phyloP scores from a whole-genome alignment of 768 basidiomycete species.

The Lyophyllum decastes region DNA sequence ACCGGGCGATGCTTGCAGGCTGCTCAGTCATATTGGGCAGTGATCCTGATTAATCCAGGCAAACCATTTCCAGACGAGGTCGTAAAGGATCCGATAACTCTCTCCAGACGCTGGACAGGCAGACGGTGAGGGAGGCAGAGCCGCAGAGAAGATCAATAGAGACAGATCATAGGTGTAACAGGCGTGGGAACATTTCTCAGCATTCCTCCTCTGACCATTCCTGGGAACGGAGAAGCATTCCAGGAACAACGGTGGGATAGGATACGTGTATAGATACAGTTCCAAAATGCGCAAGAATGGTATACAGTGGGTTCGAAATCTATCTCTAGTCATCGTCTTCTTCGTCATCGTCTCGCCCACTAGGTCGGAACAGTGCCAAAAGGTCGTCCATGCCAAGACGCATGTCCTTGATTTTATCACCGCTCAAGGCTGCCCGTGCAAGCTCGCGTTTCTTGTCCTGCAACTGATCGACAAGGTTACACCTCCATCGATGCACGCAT shows the following conservation, averaged over 20 bases:
- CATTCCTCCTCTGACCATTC: neutral
- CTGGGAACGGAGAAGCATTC: neutral
- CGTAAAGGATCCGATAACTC: constrained; percentile 2
- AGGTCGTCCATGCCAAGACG: constrained; percentile 86
- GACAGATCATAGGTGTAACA: constrained; percentile 13
- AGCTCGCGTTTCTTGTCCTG: constrained; percentile 91
- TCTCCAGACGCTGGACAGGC: constrained; percentile 4
- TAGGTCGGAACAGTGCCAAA: constrained; percentile 72
- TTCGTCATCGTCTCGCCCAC: constrained; percentile 61
- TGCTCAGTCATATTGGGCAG: constrained; percentile 42
- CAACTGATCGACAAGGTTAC: constrained; percentile 44
- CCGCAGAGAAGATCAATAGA: constrained; percentile 15
- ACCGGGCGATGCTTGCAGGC: constrained; percentile 46
- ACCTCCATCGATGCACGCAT: neutral
- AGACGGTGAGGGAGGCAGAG: constrained; percentile 3
- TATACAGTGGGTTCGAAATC: neutral
- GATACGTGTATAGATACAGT: neutral
- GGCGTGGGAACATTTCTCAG: constrained; percentile 23
- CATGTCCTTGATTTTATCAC: constrained; percentile 84
- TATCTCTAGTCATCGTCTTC: constrained; percentile 29
- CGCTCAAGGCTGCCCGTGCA: constrained; percentile 81
- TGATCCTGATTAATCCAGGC: constrained; percentile 23
- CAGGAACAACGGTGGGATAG: neutral
- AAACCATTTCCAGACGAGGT: constrained; percentile 33
- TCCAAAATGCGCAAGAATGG: neutral